phyloP scores from a whole-genome alignment of 345 rosid genomes.

The Eucalyptus caleyi region DNA sequence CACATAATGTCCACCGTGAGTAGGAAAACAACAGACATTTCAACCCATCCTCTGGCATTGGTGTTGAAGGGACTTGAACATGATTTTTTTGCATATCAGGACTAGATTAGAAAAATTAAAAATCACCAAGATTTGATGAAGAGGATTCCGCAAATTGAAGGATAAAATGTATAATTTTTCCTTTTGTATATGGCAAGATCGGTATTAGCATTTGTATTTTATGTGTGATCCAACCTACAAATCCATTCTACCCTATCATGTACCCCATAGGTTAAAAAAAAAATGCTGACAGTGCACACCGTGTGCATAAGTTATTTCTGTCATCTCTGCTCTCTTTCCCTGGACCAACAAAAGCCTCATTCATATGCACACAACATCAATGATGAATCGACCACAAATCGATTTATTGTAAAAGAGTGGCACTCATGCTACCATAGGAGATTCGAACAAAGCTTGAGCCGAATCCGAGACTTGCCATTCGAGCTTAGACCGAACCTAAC shows the following conservation, averaged over 20 bases:
- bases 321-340: no score
- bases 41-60: background rate
- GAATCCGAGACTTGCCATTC: background rate
- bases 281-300: background rate
- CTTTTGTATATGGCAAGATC: background rate
- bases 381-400: background rate
- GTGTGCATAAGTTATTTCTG: background rate
- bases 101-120: background rate
- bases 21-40: background rate
- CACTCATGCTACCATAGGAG: background rate
- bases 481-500: background rate
- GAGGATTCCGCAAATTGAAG: background rate
- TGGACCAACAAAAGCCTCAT: background rate
- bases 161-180: background rate
- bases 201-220: background rate
- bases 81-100: background rate
- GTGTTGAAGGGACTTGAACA: background rate
- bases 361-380: background rate
- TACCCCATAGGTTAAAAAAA: background rate
- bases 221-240: background rate
- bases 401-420: background rate
- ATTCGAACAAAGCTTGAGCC: background rate
- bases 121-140: background rate
- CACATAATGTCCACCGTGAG: background rate
- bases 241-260: background rate